These are phyloP conservation scores for Phytopythium kandeliae DNA, from an alignment of 352 stramenopile genomes.

Conservation along the genomic window DNA sequence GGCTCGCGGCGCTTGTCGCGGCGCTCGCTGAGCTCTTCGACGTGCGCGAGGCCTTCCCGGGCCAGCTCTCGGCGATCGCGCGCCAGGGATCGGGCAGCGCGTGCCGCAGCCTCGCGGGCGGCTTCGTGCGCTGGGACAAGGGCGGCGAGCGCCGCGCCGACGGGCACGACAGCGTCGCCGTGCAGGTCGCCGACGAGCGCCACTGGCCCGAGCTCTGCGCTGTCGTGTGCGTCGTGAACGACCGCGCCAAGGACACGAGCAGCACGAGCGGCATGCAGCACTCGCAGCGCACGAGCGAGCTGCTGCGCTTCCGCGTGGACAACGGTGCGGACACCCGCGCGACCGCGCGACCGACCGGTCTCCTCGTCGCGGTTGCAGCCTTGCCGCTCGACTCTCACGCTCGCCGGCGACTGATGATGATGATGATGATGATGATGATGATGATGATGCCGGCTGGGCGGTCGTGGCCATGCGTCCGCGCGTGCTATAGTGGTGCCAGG, in stretches of 20 bases:
- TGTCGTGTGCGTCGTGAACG: slow-evolving; percentile 95
- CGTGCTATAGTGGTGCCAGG: slow-evolving; percentile 75
- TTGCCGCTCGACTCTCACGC: too few species aligned
- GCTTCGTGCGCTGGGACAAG: slow-evolving; percentile 96
- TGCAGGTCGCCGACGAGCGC: slow-evolving; percentile 78
- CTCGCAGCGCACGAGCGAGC: slow-evolving; percentile 89
- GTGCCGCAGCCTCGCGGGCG: slow-evolving; percentile 94
- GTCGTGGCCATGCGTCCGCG: too few species aligned
- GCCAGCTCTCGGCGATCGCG: slow-evolving; percentile 91
- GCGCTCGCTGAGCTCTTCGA: slow-evolving; percentile 86
- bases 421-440: too few species aligned
- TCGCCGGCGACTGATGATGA: too few species aligned
- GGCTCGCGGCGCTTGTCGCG: slow-evolving; percentile 93
- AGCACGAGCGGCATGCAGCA: slow-evolving; percentile 95
- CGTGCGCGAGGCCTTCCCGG: slow-evolving; percentile 83
- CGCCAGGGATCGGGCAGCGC: slow-evolving; percentile 94
- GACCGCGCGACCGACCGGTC: too few species aligned
- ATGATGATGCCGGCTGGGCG: too few species aligned
- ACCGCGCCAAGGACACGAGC: slow-evolving; percentile 96
- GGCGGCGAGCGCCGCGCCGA: slow-evolving; percentile 50
- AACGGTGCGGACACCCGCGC: slow-evolving; percentile 7
- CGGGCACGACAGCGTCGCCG: slow-evolving; percentile 58
- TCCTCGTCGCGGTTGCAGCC: too few species aligned
- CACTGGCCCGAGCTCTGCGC: slow-evolving; percentile 94
- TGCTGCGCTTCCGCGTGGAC: slow-evolving; percentile 85